These are phyloP conservation scores for Heterobasidion annosum DNA, from an alignment of 1,284 basidiomycete genomes.

Conservation along the genomic window DNA sequence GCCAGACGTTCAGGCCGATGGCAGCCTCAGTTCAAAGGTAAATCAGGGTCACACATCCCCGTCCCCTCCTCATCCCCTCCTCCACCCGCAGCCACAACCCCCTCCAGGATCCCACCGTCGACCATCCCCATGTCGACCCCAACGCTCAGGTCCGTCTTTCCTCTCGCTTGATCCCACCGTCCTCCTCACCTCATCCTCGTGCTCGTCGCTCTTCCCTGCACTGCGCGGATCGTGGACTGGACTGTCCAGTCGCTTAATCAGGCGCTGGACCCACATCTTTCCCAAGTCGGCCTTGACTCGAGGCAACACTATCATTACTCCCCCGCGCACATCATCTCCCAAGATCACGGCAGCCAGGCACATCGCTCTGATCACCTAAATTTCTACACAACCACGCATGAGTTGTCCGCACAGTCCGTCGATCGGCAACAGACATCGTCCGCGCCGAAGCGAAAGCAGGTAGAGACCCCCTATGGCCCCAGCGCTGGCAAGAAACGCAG, in stretches of 20 bases:
- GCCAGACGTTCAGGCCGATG: conserved; percentile 8
- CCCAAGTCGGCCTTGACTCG: conserved; percentile 12
- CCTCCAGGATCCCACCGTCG: conserved; percentile 12
- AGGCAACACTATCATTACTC: conserved; percentile 13
- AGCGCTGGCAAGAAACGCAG: conserved; percentile 10
- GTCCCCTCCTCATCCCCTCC: conserved; percentile 7
- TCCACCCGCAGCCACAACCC: conserved; percentile 9
- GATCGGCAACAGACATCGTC: conserved; percentile 9
- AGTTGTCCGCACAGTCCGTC: conserved; percentile 9
- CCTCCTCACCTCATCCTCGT: conserved; percentile 5
- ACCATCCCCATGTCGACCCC: conserved; percentile 13
- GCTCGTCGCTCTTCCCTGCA: neutral
- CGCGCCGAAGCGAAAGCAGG: conserved; percentile 12
- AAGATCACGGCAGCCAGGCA: conserved; percentile 9
- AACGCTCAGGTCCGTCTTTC: conserved; percentile 10
- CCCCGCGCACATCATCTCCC: conserved; percentile 9
- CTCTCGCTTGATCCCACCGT: neutral
- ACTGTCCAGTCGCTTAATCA: conserved; percentile 11
- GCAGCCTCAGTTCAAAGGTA: conserved; percentile 13
- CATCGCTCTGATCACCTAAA: conserved; percentile 12
- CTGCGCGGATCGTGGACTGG: neutral
- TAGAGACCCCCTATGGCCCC: conserved; percentile 8
- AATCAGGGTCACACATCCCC: conserved; percentile 8
- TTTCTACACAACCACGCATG: conserved; percentile 9
- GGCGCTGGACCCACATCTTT: conserved; percentile 13